A percentile compares a stretch with the other conserved stretches of the same genome.
These are phyloP conservation scores for Phoma sp. DNA, from an alignment of 2,329 filamentous ascomycete species.

Conservation along the genomic window DNA sequence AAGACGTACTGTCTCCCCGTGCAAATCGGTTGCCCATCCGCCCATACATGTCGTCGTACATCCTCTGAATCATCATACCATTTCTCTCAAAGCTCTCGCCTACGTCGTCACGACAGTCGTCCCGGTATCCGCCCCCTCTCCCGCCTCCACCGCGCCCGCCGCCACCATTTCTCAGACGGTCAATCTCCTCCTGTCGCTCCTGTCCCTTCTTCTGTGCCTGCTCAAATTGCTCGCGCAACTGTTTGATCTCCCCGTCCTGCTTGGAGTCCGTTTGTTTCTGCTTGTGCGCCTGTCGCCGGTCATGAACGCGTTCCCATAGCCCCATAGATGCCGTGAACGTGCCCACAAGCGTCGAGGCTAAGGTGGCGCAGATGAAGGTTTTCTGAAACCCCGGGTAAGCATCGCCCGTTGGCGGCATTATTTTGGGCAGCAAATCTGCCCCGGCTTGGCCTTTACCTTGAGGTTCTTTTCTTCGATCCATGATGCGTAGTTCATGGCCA, in stretches of 20 bases:
- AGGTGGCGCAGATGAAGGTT: slow-evolving; percentile 55
- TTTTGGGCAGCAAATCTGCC: slow-evolving; percentile 18
- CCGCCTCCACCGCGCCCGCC: slow-evolving; percentile 11
- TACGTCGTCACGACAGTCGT: slow-evolving; percentile 43
- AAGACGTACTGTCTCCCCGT: slow-evolving; percentile 47
- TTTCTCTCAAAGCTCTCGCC: slow-evolving; percentile 41
- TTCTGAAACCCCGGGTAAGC: slow-evolving; percentile 36
- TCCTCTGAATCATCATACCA: slow-evolving; percentile 46
- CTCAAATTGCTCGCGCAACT: slow-evolving; percentile 42
- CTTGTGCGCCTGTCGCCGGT: slow-evolving; percentile 46
- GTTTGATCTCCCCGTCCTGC: slow-evolving; percentile 46
- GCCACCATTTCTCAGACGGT: slow-evolving; percentile 27
- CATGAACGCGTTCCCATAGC: slow-evolving; percentile 51
- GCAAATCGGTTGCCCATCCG: slow-evolving; percentile 49
- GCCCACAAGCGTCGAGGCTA: slow-evolving; percentile 54
- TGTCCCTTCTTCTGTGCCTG: slow-evolving; percentile 36
- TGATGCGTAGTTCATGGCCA: slow-evolving; percentile 54
- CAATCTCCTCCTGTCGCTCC: slow-evolving; percentile 33
- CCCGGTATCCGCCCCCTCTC: slow-evolving; percentile 7
- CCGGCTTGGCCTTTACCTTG: slow-evolving; percentile 38
- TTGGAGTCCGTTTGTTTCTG: slow-evolving; percentile 49
- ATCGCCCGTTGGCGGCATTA: slow-evolving; percentile 15
- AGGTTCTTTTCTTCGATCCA: slow-evolving; percentile 56
- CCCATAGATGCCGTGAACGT: slow-evolving; percentile 55
- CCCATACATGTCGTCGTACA: slow-evolving; percentile 49